Conservation (phyloP, 805 yeast species). For the Tetrapisispora iriomotensis region DNA sequence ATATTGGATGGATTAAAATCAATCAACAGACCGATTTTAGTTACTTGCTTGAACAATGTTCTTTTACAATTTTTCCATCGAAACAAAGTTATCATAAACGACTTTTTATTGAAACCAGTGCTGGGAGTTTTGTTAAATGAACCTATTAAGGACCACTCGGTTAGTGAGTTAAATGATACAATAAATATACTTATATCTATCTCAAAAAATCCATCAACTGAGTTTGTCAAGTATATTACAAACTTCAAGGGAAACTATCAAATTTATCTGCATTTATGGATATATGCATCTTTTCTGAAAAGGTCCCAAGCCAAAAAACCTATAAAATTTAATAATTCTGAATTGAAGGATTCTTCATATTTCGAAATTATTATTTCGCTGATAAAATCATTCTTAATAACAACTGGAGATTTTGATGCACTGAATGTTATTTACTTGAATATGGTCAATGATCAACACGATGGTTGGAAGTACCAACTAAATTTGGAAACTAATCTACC, state of each 20-base stretch:
- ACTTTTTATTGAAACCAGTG: conserved; percentile 46
- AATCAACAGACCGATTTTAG: conserved; percentile 51
- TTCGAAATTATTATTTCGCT: conserved; percentile 26
- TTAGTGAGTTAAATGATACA: conserved; percentile 46
- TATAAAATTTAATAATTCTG: conserved; percentile 2
- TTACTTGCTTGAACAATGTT: conserved; percentile 47
- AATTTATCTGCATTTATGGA: conserved; percentile 29
- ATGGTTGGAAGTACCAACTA: conserved; percentile 30
- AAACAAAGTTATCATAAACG: conserved; percentile 42
- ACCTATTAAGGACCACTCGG: conserved; percentile 32
- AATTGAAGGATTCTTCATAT: conserved; percentile 15
- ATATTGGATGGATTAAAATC: conserved; percentile 46
- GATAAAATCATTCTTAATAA: conserved; percentile 26
- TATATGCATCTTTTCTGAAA: conserved; percentile 29
- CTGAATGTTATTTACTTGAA: conserved; percentile 24
- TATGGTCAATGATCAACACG: conserved; percentile 27
- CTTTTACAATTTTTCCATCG: conserved; percentile 41
- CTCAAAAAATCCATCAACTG: conserved; percentile 35
- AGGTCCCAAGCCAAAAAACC: conserved; percentile 22
- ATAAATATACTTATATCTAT: conserved; percentile 59
- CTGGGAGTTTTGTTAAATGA: conserved; percentile 34
- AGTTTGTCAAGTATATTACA: conserved; percentile 28
- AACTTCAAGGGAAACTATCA: conserved; percentile 8
- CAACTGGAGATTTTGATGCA: conserved; percentile 21
- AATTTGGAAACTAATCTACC: conserved; percentile 32